A percentile compares a stretch with the other conserved stretches of the same genome.
phyloP scores from a whole-genome alignment of 352 stramenopile species.

The Pythium phragmiticola region DNA sequence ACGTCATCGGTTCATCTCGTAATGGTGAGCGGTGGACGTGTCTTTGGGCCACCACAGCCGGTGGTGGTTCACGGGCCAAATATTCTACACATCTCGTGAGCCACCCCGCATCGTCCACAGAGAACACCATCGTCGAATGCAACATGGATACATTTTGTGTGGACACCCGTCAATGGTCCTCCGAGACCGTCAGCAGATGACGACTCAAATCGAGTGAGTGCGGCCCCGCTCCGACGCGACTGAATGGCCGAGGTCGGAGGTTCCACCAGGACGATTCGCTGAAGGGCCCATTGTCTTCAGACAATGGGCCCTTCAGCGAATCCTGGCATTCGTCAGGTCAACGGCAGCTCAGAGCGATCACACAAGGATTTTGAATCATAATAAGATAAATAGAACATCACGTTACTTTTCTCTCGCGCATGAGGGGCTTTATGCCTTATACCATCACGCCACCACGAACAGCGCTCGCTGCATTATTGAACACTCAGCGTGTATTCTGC shows the following conservation, averaged over 20 bases:
- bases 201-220: slow-evolving; percentile 5
- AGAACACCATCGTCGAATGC: slow-evolving; percentile 24
- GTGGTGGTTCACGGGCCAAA: background rate
- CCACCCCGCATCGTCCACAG: background rate
- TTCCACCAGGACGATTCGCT: too few species aligned
- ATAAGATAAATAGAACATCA: slow-evolving; percentile 22
- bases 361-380: background rate
- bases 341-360: too few species aligned
- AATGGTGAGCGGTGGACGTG: background rate
- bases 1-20: background rate
- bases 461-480: too few species aligned
- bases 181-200: slow-evolving; percentile 1
- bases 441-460: too few species aligned
- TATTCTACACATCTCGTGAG: background rate
- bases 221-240: too few species aligned
- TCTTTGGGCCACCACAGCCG: background rate
- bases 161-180: background rate
- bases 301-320: too few species aligned
- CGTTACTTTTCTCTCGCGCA: slow-evolving; percentile 14
- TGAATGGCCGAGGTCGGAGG: too few species aligned
- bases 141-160: slow-evolving; percentile 17
- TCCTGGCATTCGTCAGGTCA: too few species aligned
- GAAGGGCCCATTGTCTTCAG: too few species aligned
- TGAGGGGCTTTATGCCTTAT: too few species aligned
- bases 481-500: too few species aligned